A percentile compares a stretch with the other conserved stretches of the same genome.
These are phyloP conservation scores for Cyclostephanos tholiformis DNA, from an alignment of 108 stramenopile species.

Conservation along the genomic window DNA sequence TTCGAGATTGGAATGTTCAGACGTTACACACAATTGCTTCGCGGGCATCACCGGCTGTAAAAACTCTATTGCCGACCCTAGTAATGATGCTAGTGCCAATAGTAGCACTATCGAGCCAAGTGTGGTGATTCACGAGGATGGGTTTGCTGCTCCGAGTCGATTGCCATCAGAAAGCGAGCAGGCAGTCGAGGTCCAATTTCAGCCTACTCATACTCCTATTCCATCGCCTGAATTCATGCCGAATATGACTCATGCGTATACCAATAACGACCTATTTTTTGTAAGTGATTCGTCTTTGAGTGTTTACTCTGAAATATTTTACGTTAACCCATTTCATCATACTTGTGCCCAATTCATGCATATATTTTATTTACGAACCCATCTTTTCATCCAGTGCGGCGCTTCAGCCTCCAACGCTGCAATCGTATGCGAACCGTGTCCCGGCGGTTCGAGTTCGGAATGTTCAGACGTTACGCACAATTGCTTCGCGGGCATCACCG, in stretches of 20 bases:
- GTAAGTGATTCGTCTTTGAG: constrained; percentile 29
- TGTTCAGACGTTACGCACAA: constrained; percentile 33
- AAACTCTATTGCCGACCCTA: neutral
- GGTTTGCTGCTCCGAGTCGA: too few species aligned
- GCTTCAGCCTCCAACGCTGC: constrained; percentile 26
- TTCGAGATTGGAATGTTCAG: constrained; percentile 34
- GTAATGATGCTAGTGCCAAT: neutral
- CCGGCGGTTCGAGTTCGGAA: constrained; percentile 39
- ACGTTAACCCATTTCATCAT: neutral
- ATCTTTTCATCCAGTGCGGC: constrained; percentile 23
- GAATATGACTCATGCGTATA: constrained; percentile 29
- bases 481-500: constrained; percentile 49
- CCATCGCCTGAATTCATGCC: constrained; percentile 12
- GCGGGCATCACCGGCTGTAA: constrained; percentile 46
- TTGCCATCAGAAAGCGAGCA: too few species aligned
- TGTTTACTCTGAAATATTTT: neutral
- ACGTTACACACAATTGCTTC: constrained; percentile 39
- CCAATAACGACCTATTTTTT: constrained; percentile 34
- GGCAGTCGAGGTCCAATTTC: too few species aligned
- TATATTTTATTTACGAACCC: too few species aligned
- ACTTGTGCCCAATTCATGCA: too few species aligned
- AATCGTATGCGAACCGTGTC: constrained; percentile 36
- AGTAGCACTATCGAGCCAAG: neutral
- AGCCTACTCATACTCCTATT: too few species aligned
- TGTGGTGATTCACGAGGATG: too few species aligned